Evolutionary conservation across 441 rosid species (phyloP).

Genomic region (Euphorbia celastroides): DNA sequence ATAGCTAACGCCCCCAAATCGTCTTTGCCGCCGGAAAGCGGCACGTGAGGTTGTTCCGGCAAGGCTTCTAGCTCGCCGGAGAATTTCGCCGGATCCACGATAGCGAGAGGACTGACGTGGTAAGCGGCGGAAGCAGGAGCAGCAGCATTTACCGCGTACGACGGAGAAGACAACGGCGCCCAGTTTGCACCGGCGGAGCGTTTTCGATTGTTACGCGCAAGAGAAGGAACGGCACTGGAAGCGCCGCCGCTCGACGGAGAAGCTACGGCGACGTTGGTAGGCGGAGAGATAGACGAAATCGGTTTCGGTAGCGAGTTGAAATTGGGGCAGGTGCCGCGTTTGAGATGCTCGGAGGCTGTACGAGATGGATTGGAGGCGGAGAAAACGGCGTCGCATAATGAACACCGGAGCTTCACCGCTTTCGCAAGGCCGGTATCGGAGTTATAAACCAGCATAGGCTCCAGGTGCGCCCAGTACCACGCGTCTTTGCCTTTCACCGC

Average conservation of each 20-base stretch:
- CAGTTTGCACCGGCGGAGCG: constrained; percentile 34
- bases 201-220: constrained; percentile 17
- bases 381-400: constrained; percentile 89
- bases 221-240: background rate
- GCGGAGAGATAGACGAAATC: constrained; percentile 61
- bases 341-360: constrained; percentile 97
- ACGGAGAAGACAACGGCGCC: constrained; percentile 19
- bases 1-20: constrained; percentile 83
- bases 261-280: constrained; percentile 21
- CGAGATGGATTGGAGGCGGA: constrained; percentile 99
- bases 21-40: constrained; percentile 92
- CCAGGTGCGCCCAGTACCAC: constrained; percentile 98
- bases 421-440: constrained; percentile 85
- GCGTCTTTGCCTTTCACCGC: constrained; percentile 99
- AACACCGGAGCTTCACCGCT: constrained; percentile 93
- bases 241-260: constrained; percentile 17
- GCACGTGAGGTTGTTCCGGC: constrained; percentile 59
- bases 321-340: constrained; percentile 92
- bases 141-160: constrained; percentile 35
- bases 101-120: constrained; percentile 43
- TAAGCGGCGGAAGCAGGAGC: constrained; percentile 10
- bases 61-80: constrained; percentile 43
- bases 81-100: constrained; percentile 68
- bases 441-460: constrained; percentile 79
- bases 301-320: constrained; percentile 61